phyloP scores from a whole-genome alignment of 345 rosid genomes.

The Bruguiera parviflora region DNA sequence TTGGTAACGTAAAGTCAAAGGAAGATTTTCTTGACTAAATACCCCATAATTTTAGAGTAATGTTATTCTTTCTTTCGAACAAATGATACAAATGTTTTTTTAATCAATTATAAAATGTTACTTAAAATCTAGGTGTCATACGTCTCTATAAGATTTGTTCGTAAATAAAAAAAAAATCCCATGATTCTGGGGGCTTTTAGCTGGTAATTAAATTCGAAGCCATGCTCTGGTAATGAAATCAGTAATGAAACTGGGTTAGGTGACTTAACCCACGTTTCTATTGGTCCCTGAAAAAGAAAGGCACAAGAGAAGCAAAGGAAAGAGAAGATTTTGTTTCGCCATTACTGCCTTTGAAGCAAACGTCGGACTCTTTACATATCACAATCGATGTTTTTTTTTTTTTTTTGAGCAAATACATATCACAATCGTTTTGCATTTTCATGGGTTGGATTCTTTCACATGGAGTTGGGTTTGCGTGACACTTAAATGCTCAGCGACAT shows the following conservation, averaged over 20 bases:
- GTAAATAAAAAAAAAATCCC: not conserved
- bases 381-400: too few species aligned
- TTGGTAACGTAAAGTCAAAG: not conserved
- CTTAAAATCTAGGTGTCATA: not conserved
- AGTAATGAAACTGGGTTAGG: conserved; percentile 32
- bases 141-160: not conserved
- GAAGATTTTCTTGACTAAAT: conserved; percentile 11
- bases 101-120: too few species aligned
- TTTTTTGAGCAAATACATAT: too few species aligned
- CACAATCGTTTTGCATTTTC: not conserved
- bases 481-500: not conserved
- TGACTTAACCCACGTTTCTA: conserved; percentile 22
- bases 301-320: too few species aligned
- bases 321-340: too few species aligned
- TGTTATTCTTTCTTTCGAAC: too few species aligned
- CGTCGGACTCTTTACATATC: not conserved
- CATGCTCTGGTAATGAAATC: conserved; percentile 17
- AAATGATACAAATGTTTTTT: too few species aligned
- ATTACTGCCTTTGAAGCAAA: too few species aligned
- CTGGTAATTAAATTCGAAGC: not conserved
- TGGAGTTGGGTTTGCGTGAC: not conserved
- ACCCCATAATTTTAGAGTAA: too few species aligned
- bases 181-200: not conserved
- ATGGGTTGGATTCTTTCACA: not conserved
- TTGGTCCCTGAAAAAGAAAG: conserved; percentile 1